Evolutionary conservation across 495 filamentous ascomycete species (phyloP), one percentile per base, ranked within the genome.

Genomic region (Penicillium simplicissimum): DNA sequence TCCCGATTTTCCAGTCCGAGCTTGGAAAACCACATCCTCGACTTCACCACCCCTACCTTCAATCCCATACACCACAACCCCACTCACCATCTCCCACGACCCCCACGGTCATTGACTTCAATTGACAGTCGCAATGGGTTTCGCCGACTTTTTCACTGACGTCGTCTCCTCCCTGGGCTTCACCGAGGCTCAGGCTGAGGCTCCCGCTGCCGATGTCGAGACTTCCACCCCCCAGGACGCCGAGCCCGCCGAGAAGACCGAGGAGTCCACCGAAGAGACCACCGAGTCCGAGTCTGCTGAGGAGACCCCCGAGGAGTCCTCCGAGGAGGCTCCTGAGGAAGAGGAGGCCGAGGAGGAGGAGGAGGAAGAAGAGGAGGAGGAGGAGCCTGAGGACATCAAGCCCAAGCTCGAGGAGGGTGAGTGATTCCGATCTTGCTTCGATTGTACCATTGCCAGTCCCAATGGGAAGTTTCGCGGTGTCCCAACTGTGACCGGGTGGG

Each of bases 391-490:
- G 65, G 95, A 98, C 72, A 84, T 86, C 61, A 96, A 96, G 84
- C 91, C 92, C 62, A 86, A 87, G 79, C 76, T 98, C 58, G 89
- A 95, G 72, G 92, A 93, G 82, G 93, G 95, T 97, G 79, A 78
- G 90, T 90, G 36, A 42, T 40, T 56, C 48, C 60, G 19, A 33
- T 14, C 15, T 13, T 51, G 34, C 33, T 55, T 23, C 31, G 10
- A 47, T 53, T 15, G 15, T 34, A 42, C 37, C 45, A 52, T 64
- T 43, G 25, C 33, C 25, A 9, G 25, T 19, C n/a, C 21, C 17
- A 35, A 3, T 28, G 43, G 1, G 8, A 23, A 23, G 42, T 1
- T 34, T 4, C 48, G 28, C 28, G n/a, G 8, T 1, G 8, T 52
- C 48, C n/a, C 8, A 9, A 34, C 23, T 19, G 6, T n/a, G 2